A percentile compares a stretch with the other conserved stretches of the same genome.
These are phyloP conservation scores for Colletotrichum limetticola DNA, from an alignment of 2,329 filamentous ascomycete genomes.

Conservation along the genomic window DNA sequence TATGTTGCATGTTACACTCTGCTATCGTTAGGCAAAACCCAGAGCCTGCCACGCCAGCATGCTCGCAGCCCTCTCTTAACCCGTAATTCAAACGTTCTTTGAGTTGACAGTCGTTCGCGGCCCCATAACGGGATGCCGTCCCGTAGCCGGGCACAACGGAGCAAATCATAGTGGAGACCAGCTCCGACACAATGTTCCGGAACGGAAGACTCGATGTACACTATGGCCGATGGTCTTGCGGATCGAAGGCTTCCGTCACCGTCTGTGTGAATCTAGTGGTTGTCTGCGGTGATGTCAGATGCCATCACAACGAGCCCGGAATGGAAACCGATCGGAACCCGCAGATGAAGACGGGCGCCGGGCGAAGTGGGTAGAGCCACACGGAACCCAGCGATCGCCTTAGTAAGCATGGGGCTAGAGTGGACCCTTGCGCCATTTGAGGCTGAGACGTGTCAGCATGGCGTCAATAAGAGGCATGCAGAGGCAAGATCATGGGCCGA, in stretches of 20 bases:
- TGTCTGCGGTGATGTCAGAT: slow-evolving; percentile 10
- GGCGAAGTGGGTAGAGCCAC: not conserved
- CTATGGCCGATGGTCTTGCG: not conserved
- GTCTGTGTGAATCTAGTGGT: not conserved
- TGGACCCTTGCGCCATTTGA: not conserved
- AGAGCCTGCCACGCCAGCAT: not conserved
- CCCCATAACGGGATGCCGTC: not conserved
- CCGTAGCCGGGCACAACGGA: not conserved
- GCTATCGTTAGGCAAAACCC: too few species aligned
- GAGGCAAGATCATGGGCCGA: slow-evolving; percentile 14
- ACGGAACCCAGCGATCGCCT: slow-evolving; percentile 4
- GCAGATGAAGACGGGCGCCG: not conserved
- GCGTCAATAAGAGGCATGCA: slow-evolving; percentile 5
- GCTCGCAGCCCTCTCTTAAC: not conserved
- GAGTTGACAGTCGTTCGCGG: not conserved
- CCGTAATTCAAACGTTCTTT: not conserved
- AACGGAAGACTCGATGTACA: not conserved
- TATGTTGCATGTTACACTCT: too few species aligned
- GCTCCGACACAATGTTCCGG: not conserved
- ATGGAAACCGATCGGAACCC: not conserved
- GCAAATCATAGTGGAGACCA: not conserved
- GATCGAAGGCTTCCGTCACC: not conserved
- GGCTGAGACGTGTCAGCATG: slow-evolving; percentile 19
- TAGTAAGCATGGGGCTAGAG: not conserved
- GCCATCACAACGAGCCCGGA: not conserved